A percentile compares a stretch with the other conserved stretches of the same genome.
These are phyloP conservation scores for Silene conica DNA, from an alignment of 148 eudicot species.

Conservation along the genomic window DNA sequence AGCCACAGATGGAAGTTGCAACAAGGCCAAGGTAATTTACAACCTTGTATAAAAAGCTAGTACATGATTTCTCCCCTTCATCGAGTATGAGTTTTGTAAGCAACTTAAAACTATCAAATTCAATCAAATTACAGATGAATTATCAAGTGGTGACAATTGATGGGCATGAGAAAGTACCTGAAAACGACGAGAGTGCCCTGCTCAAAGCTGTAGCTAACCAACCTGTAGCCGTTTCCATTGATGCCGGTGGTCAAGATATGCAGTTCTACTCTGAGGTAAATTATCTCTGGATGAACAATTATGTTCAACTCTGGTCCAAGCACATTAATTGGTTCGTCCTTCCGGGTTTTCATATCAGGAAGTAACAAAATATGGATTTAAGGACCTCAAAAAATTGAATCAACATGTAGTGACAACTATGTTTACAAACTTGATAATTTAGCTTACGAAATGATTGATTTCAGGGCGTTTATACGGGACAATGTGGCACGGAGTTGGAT, in stretches of 20 bases:
- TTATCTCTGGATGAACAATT: background rate
- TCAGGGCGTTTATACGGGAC: slow-evolving; percentile 66
- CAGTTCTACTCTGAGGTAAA: slow-evolving; percentile 76
- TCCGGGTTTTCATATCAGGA: no score
- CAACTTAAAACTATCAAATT: background rate
- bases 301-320: background rate
- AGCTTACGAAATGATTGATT: background rate
- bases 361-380: no score
- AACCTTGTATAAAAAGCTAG: background rate
- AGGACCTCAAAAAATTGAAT: no score
- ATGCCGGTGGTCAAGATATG: slow-evolving; percentile 65
- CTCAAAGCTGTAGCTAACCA: slow-evolving; percentile 79
- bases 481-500: slow-evolving; percentile 56
- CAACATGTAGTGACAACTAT: no score
- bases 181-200: slow-evolving; percentile 62
- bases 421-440: no score
- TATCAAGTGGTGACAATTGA: slow-evolving; percentile 65
- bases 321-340: background rate
- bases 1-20: slow-evolving; percentile 55
- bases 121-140: slow-evolving; percentile 33
- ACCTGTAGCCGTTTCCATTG: slow-evolving; percentile 77
- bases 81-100: background rate
- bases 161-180: slow-evolving; percentile 73
- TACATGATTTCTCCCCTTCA: background rate
- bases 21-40: slow-evolving; percentile 37